A percentile compares a stretch with the other conserved stretches of the same genome.
Conservation (phyloP, 2,329 filamentous ascomycete genomes). For the Daldinia sp. region DNA sequence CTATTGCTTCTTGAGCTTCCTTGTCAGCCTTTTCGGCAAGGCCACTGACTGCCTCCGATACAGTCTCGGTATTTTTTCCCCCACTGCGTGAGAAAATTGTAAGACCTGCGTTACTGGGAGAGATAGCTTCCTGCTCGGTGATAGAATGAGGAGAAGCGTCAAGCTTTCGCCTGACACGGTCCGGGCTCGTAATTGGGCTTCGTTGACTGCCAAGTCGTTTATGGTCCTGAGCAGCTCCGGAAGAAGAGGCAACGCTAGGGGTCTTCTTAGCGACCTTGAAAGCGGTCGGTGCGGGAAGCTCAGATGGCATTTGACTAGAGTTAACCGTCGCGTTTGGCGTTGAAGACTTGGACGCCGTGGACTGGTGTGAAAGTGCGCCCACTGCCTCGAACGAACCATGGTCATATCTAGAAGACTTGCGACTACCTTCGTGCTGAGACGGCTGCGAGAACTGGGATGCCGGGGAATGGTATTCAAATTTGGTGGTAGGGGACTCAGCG, state of each 20-base stretch:
- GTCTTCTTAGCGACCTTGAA: conserved; percentile 67
- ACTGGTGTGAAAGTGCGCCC: conserved; percentile 56
- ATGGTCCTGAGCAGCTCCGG: conserved; percentile 57
- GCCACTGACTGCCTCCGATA: conserved; percentile 76
- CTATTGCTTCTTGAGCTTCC: conserved; percentile 74
- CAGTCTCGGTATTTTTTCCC: conserved; percentile 69
- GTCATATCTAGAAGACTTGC: conserved; percentile 51
- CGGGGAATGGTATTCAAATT: conserved; percentile 48
- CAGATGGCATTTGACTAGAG: conserved; percentile 47
- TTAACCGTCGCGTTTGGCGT: conserved; percentile 49
- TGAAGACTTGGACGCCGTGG: conserved; percentile 57
- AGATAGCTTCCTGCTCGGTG: conserved; percentile 35
- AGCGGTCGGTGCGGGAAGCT: conserved; percentile 51
- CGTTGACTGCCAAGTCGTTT: conserved; percentile 57
- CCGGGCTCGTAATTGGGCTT: conserved; percentile 61
- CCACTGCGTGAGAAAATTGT: conserved; percentile 20
- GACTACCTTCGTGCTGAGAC: conserved; percentile 45
- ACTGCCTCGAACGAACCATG: conserved; percentile 60
- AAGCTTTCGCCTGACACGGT: conserved; percentile 53
- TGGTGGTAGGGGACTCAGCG: conserved; percentile 46
- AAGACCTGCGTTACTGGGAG: conserved; percentile 20
- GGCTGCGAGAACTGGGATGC: conserved; percentile 43
- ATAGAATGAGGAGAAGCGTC: conserved; percentile 50
- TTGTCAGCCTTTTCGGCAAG: conserved; percentile 67
- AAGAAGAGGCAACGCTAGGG: conserved; percentile 53